A percentile compares a stretch with the other conserved stretches of the same genome.
Conservation (phyloP, 1,139 yeast species). For the Keqinozyma sinolaborantium region DNA sequence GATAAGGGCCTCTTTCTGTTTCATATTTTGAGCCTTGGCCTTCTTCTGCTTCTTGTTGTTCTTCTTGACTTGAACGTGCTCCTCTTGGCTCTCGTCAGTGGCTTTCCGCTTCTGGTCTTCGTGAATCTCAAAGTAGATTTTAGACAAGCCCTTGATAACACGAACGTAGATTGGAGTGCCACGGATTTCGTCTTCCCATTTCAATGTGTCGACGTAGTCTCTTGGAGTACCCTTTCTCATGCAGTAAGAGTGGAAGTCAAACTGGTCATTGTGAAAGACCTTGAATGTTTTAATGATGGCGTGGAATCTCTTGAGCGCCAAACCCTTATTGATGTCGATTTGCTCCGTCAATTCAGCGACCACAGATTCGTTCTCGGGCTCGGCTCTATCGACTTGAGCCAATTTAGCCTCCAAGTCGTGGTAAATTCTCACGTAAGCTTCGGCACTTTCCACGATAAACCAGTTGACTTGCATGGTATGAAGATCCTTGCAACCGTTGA, state of each 20-base stretch:
- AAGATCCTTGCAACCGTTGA: conserved; percentile 82
- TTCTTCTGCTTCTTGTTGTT: conserved; percentile 29
- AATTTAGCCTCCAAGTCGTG: conserved; percentile 18
- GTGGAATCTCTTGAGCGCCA: conserved; percentile 75
- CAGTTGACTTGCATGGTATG: conserved; percentile 91
- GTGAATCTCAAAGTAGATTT: conserved; percentile 50
- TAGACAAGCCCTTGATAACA: conserved; percentile 63
- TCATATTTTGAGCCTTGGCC: conserved; percentile 33
- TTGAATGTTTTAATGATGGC: conserved; percentile 67
- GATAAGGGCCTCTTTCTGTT: conserved; percentile 35
- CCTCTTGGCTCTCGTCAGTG: conserved; percentile 15
- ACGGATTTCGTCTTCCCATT: conserved; percentile 78
- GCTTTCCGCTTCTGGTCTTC: conserved; percentile 16
- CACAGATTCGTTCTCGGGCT: conserved; percentile 17
- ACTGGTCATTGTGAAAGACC: conserved; percentile 77
- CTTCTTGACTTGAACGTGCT: conserved; percentile 16
- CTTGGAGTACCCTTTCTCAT: conserved; percentile 89
- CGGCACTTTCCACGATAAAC: conserved; percentile 85
- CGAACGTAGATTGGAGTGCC: conserved; percentile 68
- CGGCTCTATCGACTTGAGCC: conserved; percentile 5
- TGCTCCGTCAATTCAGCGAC: conserved; percentile 32
- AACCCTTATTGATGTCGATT: conserved; percentile 51
- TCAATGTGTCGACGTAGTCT: conserved; percentile 68
- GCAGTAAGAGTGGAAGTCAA: conserved; percentile 92
- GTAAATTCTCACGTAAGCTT: conserved; percentile 54